Conservation (phyloP, 108 stramenopile species). For the Skeletonema grethae region DNA sequence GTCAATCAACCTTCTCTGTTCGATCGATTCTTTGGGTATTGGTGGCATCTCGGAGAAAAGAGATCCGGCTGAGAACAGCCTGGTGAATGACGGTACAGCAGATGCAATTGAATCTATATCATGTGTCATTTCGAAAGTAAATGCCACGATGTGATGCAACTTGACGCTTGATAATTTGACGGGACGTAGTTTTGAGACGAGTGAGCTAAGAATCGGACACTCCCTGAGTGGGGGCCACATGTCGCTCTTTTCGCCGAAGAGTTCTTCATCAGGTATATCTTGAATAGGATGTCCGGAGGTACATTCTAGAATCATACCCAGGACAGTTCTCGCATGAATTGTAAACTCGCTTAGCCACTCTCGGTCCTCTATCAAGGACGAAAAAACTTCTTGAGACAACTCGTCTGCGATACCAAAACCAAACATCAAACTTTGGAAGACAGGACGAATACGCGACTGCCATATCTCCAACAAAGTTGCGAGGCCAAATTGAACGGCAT, state of each 20-base stretch:
- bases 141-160: slow-evolving; percentile 62
- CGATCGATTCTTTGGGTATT: slow-evolving; percentile 44
- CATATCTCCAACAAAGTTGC: slow-evolving; percentile 68
- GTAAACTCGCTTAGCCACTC: slow-evolving; percentile 60
- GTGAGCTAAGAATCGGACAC: slow-evolving; percentile 52
- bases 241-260: not conserved
- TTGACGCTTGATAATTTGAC: slow-evolving; percentile 55
- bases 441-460: slow-evolving; percentile 62
- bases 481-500: slow-evolving; percentile 33
- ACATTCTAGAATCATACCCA: slow-evolving; percentile 27
- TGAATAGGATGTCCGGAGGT: slow-evolving; percentile 6
- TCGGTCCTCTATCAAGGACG: slow-evolving; percentile 57
- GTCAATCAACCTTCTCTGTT: slow-evolving; percentile 62
- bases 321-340: slow-evolving; percentile 15
- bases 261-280: not conserved
- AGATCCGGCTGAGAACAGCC: slow-evolving; percentile 56
- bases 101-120: slow-evolving; percentile 47
- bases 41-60: slow-evolving; percentile 43
- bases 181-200: slow-evolving; percentile 40
- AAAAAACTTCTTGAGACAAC: slow-evolving; percentile 49
- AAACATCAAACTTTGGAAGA: slow-evolving; percentile 73
- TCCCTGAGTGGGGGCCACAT: slow-evolving; percentile 71
- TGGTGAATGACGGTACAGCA: slow-evolving; percentile 61
- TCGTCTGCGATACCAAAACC: slow-evolving; percentile 80
- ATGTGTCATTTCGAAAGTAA: slow-evolving; percentile 57